Evolutionary conservation across 805 yeast genomes (phyloP), one percentile per base, ranked within the genome.

Genomic region (Suhomyces faveliae): DNA sequence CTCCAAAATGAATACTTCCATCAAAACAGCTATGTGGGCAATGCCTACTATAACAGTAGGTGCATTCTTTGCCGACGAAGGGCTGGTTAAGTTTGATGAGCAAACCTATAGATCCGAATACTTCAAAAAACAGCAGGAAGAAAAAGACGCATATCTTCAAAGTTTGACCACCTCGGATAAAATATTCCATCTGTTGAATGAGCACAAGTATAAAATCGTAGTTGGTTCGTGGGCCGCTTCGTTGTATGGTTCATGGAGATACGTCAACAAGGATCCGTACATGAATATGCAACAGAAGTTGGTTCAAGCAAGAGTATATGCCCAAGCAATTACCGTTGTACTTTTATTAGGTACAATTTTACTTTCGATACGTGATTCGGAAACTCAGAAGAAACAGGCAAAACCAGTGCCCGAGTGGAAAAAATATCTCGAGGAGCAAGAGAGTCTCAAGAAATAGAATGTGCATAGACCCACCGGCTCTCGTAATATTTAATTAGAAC

Each of bases 61-160:
- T 29, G 76, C 75, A 0, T 71, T 73, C 47, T 73, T 56, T 58
- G 77, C 76, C 11, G 78, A 73, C 51, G 71, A 69, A 48, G 78
- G 78, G 21, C 69, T 75, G n/a, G 62, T 70, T 43, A 76, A 70
- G 47, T 73, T 71, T 49, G 77, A 73, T 53, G 60, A 66, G 42
- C 55, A 60, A 42, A 59, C 67, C 65, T 49, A 49, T 47, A 66
- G 72, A 57, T 54, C 64, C 20, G 67, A 59, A 5, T 63, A 62
- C 46, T 51, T 58, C 42, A 61, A 64, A 45, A 49, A 52, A 35
- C 54, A 59, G 48, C 52, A 66, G 17, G 22, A 70, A 52, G 68
- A 70, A 51, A 69, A 69, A 49, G 66, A 55, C 53, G 51, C 59
- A 45, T 46, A 56, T 24, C 72, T 74, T 73, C 60, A 64, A 27